A percentile compares a stretch with the other conserved stretches of the same genome.
Evolutionary conservation across 2,329 filamentous ascomycete species (phyloP).

Genomic region (Penicillium frequentans): DNA sequence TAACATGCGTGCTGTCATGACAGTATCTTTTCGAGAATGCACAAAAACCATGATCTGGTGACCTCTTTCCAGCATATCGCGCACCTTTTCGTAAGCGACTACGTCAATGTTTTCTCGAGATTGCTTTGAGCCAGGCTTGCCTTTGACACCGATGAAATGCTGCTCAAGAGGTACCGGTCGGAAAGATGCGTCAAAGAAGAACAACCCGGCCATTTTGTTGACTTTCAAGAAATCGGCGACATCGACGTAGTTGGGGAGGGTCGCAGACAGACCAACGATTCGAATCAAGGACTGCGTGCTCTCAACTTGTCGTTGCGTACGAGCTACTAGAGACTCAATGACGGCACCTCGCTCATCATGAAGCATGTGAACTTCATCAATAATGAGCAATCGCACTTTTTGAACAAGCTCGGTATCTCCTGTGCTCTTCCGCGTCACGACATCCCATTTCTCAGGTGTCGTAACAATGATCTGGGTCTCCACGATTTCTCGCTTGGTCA

Average conservation of each 20-base stretch:
- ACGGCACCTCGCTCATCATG: conserved; percentile 97
- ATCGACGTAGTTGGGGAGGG: conserved; percentile 92
- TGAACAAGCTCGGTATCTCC: conserved; percentile 97
- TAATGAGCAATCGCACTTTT: conserved; percentile 92
- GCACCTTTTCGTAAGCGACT: conserved; percentile 89
- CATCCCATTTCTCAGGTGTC: conserved; percentile 99
- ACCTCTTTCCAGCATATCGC: conserved; percentile 84
- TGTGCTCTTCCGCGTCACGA: conserved; percentile 93
- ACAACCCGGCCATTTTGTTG: conserved; percentile 86
- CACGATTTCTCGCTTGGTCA: conserved; percentile 94
- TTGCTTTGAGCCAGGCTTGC: conserved; percentile 77
- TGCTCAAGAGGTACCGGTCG: conserved; percentile 94
- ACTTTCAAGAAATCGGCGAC: conserved; percentile 97
- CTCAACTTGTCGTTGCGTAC: conserved; percentile 94
- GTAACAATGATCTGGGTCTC: conserved; percentile 98
- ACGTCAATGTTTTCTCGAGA: conserved; percentile 87
- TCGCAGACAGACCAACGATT: conserved; percentile 92
- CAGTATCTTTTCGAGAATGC: conserved; percentile 91
- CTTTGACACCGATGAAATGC: conserved; percentile 92
- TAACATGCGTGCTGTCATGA: conserved; percentile 81
- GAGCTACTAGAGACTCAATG: conserved; percentile 89
- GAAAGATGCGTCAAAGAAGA: conserved; percentile 97
- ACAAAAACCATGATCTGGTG: conserved; percentile 99
- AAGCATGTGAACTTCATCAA: conserved; percentile 99
- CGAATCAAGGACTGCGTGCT: conserved; percentile 97